phyloP scores from a whole-genome alignment of 306 rosid species.

The Citrullus colocynthis region DNA sequence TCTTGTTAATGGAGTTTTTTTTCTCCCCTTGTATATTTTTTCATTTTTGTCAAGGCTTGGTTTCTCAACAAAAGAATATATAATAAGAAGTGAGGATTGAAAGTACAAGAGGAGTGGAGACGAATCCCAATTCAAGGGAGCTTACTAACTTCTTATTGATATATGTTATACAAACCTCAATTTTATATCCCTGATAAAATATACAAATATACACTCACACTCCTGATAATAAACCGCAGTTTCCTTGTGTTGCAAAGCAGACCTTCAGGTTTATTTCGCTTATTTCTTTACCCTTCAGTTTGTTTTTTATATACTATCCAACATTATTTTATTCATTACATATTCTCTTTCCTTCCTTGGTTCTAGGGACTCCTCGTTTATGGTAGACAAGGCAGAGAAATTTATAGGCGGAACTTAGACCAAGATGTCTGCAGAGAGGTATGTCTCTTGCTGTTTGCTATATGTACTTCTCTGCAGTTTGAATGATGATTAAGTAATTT shows the following conservation, averaged over 20 bases:
- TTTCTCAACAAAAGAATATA: not conserved
- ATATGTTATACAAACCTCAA: not conserved
- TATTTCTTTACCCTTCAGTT: not conserved
- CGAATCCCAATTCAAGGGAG: not conserved
- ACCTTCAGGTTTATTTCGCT: not conserved
- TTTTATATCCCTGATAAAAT: not conserved
- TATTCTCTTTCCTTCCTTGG: slow-evolving; percentile 15
- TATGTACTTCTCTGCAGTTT: not conserved
- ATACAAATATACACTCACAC: no score
- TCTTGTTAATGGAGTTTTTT: no score
- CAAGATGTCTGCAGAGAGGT: slow-evolving; percentile 72
- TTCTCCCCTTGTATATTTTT: not conserved
- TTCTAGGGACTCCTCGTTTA: slow-evolving; percentile 89
- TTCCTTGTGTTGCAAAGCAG: not conserved
- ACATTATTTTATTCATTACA: not conserved
- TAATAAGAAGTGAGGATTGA: not conserved
- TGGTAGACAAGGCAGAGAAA: slow-evolving; percentile 82
- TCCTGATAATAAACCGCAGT: no score
- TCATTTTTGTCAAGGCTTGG: not conserved
- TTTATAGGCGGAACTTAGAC: slow-evolving; percentile 70
- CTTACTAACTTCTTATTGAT: not conserved
- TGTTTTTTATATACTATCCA: not conserved
- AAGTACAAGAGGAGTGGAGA: not conserved
- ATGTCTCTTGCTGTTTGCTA: slow-evolving; percentile 7
- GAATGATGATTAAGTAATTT: not conserved